A percentile compares a stretch with the other conserved stretches of the same genome.
Evolutionary conservation across 176 grass and related monocot species (phyloP).

Genomic region (Dendrocalamus sinicus): DNA sequence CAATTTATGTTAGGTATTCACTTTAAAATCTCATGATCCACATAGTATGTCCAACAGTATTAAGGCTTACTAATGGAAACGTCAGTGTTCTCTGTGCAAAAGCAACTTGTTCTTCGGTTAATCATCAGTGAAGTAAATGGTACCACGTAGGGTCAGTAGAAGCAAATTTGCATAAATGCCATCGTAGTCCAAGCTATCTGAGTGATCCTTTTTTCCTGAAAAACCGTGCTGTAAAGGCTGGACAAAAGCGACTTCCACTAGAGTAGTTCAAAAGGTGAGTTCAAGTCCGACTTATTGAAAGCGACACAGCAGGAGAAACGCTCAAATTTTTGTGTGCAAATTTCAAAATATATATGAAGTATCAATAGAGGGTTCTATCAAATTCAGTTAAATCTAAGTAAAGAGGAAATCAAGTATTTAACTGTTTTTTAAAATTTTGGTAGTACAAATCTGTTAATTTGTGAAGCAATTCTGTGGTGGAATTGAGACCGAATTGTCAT

Average conservation of each 20-base stretch:
- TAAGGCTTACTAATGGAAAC: background rate
- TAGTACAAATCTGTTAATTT: too few species aligned
- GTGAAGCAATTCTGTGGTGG: background rate
- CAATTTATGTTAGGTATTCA: background rate
- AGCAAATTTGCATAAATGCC: background rate
- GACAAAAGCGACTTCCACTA: background rate
- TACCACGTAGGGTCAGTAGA: background rate
- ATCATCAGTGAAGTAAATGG: background rate
- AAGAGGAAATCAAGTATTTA: too few species aligned
- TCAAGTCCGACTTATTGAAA: background rate
- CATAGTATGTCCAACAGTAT: background rate
- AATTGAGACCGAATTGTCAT: background rate
- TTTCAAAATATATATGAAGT: background rate
- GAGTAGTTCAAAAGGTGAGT: background rate
- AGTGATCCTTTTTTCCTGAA: background rate
- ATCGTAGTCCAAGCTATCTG: background rate
- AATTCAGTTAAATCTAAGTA: too few species aligned
- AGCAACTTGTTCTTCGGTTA: background rate
- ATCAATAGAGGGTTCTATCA: too few species aligned
- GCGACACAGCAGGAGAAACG: background rate
- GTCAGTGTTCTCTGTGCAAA: background rate
- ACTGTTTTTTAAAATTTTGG: too few species aligned
- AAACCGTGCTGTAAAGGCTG: background rate
- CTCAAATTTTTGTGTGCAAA: background rate
- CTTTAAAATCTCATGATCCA: background rate